Conservation (phyloP, 768 basidiomycete species). For the Leucocoprinus birnbaumii region DNA sequence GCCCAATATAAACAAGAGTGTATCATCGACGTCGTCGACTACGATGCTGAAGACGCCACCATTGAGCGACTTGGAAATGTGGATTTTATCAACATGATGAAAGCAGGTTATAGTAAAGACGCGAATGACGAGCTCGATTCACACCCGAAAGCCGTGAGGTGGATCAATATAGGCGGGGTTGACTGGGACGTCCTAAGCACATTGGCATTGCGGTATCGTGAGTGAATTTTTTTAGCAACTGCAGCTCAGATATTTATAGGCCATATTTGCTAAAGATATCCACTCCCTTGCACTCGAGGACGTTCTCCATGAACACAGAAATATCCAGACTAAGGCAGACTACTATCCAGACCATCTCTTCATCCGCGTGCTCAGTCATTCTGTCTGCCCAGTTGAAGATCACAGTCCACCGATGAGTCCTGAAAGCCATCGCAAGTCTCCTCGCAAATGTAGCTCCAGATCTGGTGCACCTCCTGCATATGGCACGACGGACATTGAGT, state of each 20-base stretch:
- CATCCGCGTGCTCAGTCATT: slow-evolving; percentile 54
- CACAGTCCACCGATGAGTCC: not conserved
- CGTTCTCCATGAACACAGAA: slow-evolving; percentile 50
- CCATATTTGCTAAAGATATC: slow-evolving; percentile 37
- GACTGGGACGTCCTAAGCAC: slow-evolving; percentile 65
- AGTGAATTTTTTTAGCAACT: slow-evolving; percentile 19
- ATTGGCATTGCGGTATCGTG: slow-evolving; percentile 56
- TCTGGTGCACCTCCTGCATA: slow-evolving; percentile 1
- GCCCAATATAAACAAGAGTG: slow-evolving; percentile 55
- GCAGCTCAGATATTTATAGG: not conserved
- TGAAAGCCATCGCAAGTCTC: not conserved
- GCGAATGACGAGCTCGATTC: slow-evolving; percentile 18
- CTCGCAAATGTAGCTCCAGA: not conserved
- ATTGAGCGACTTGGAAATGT: slow-evolving; percentile 46
- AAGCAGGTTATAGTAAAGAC: slow-evolving; percentile 17
- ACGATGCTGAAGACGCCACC: slow-evolving; percentile 42
- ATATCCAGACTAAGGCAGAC: slow-evolving; percentile 45
- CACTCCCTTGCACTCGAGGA: slow-evolving; percentile 69
- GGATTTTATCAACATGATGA: slow-evolving; percentile 45
- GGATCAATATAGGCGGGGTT: slow-evolving; percentile 63
- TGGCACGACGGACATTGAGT: not conserved
- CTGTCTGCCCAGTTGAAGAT: slow-evolving; percentile 21
- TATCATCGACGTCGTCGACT: slow-evolving; percentile 58
- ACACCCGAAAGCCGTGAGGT: slow-evolving; percentile 41
- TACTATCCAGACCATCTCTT: slow-evolving; percentile 59